A percentile compares a stretch with the other conserved stretches of the same genome.
Evolutionary conservation across 306 rosid genomes (phyloP).

Genomic region (Mimosa pudica): DNA sequence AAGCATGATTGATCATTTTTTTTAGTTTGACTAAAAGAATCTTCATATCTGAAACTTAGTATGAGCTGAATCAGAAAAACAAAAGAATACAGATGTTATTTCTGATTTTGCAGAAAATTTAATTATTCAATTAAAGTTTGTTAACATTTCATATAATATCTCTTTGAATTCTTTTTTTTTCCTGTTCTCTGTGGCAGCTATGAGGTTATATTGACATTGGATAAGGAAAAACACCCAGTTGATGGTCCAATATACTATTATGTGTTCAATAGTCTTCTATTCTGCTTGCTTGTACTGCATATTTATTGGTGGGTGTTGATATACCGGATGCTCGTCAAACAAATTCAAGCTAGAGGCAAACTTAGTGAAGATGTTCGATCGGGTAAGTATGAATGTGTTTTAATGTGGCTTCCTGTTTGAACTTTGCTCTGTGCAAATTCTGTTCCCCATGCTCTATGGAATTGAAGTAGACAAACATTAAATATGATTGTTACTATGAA

Average conservation of each 20-base stretch:
- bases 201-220: constrained; percentile 82
- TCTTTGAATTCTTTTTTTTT: too few relatives aligned
- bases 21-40: neutral
- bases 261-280: constrained; percentile 85
- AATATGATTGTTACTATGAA: neutral
- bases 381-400: constrained; percentile 57
- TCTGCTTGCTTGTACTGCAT: constrained; percentile 85
- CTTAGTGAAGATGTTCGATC: constrained; percentile 96
- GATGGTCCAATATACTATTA: constrained; percentile 91
- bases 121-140: constrained; percentile 21
- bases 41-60: neutral
- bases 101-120: neutral
- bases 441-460: constrained; percentile 16
- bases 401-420: constrained; percentile 27
- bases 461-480: neutral
- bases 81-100: constrained; percentile 19
- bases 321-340: constrained; percentile 94
- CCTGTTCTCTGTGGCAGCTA: constrained; percentile 61
- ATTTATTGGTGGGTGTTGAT: constrained; percentile 97
- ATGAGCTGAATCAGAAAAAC: constrained; percentile 19
- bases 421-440: constrained; percentile 6
- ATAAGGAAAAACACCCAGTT: constrained; percentile 68
- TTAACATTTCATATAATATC: too few relatives aligned
- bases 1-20: neutral
- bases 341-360: constrained; percentile 88